These are phyloP conservation scores for Magnusiomyces sp. DNA, from an alignment of 1,139 yeast genomes.

Conservation along the genomic window DNA sequence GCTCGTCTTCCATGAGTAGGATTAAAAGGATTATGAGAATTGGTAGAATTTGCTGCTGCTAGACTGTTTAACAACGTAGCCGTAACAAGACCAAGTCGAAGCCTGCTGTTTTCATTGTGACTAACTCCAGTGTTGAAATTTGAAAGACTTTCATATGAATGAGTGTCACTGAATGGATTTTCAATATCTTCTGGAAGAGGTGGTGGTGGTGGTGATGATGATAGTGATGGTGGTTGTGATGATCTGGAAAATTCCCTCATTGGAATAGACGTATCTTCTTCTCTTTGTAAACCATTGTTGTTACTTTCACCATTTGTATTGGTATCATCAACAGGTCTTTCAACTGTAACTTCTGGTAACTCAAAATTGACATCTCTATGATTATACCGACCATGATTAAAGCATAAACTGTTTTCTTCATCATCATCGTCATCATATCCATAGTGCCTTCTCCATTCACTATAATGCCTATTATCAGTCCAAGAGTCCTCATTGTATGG, in stretches of 20 bases:
- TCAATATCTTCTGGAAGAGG: neutral
- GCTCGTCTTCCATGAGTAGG: neutral
- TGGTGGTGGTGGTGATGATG: neutral
- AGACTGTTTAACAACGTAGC: constrained; percentile 1
- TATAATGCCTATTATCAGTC: no score
- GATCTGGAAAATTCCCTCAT: neutral
- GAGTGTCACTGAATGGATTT: neutral
- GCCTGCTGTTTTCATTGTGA: neutral
- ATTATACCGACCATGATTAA: neutral
- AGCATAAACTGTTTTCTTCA: no score
- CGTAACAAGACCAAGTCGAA: constrained; percentile 3
- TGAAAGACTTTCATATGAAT: neutral
- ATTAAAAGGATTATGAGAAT: neutral
- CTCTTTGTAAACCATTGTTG: no score
- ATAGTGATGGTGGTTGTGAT: neutral
- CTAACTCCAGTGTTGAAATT: neutral
- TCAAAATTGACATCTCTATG: neutral
- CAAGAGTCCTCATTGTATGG: no score
- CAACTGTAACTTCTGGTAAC: neutral
- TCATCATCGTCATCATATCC: no score
- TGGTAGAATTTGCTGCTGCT: constrained; percentile 2
- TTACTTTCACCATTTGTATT: no score
- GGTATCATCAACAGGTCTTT: neutral
- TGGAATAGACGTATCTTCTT: no score
- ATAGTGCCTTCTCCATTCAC: no score